These are phyloP conservation scores for Pulveroboletus sp. DNA, from an alignment of 768 basidiomycete genomes.

Conservation along the genomic window DNA sequence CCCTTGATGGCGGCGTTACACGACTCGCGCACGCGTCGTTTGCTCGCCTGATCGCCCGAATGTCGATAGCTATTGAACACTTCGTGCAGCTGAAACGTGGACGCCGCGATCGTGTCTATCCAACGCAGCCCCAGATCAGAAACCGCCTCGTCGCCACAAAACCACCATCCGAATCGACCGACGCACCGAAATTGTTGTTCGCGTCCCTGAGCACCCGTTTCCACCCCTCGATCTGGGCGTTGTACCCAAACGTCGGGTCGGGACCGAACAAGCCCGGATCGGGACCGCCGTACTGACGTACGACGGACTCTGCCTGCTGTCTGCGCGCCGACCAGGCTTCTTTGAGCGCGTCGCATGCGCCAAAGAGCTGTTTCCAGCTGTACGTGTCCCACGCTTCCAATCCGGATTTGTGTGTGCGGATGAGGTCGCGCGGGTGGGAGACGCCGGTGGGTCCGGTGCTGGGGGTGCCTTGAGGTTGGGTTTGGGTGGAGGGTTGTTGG, in stretches of 20 bases:
- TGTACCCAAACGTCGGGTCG: slow-evolving; percentile 40
- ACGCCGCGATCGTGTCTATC: slow-evolving; percentile 53
- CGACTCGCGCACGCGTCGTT: slow-evolving; percentile 70
- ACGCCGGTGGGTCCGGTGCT: slow-evolving; percentile 29
- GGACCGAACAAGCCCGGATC: slow-evolving; percentile 26
- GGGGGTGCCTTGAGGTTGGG: neutral
- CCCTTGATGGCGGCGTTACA: slow-evolving; percentile 69
- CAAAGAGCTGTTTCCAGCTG: slow-evolving; percentile 68
- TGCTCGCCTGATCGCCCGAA: slow-evolving; percentile 67
- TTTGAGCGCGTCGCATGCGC: slow-evolving; percentile 61
- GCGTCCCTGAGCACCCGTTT: too few relatives aligned
- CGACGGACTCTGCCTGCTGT: slow-evolving; percentile 47
- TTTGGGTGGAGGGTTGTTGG: slow-evolving; percentile 1
- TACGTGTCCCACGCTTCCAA: slow-evolving; percentile 69
- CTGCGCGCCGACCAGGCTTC: slow-evolving; percentile 60
- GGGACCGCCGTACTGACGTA: slow-evolving; percentile 43
- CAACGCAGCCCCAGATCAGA: neutral
- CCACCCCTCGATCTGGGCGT: slow-evolving; percentile 51
- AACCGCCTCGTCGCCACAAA: slow-evolving; percentile 43
- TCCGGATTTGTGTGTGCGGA: slow-evolving; percentile 60
- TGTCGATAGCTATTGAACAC: slow-evolving; percentile 70
- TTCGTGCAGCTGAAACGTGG: slow-evolving; percentile 72
- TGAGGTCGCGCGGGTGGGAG: slow-evolving; percentile 64
- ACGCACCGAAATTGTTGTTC: too few relatives aligned
- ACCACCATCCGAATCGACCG: slow-evolving; percentile 1